Evolutionary conservation across 1,284 basidiomycete genomes (phyloP), one percentile per base, ranked within the genome.

Genomic region (Fistulinella staudtii): DNA sequence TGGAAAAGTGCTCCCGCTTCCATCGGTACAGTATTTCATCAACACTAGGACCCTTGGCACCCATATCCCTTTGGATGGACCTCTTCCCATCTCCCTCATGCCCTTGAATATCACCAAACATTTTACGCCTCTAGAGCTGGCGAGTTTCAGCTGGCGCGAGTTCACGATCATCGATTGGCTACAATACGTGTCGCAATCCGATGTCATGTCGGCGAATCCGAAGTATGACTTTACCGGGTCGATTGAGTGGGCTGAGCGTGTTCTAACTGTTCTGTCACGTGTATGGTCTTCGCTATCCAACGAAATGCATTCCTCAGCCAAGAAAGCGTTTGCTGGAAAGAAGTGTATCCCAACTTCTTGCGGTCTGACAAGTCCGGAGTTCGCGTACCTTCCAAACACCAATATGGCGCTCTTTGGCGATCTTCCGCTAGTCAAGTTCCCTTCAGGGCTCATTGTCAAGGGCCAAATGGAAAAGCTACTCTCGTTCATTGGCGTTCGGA

Each of bases 341-440:
- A 56, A 81, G 0, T 94, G 92, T 56, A 80, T 99, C 86, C 58
- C 52, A 18, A 95, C 93, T 0, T 82, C 83, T 3, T 67, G 70
- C 14, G 93, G 93, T 7, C 76, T 95, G 71, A 84, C 80, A 55
- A 57, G 66, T 43, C 90, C 95, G 0, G 68, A 70, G 7, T 80
- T 93, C 47, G 76, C 92, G 5, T 99, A 99, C 68, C 94, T 98
- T 63, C 72, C 87, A 18, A 91, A 82, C 53, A 91, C 89, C 28
- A 61, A 58, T 29, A 31, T 61, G 45, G 80, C 90, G 50, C 73
- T 98, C 9, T 98, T 99, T 63, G 77, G 82, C 11, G 94, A 99
- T 64, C 72, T 97, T 18, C 84, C 92, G 1, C 79, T 94, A 22
- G 82, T 95, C 3, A 77, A 74, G 1, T 70, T 98, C 37, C 80